Percentiles rank a stretch among this genome's conserved stretches.
phyloP scores from a whole-genome alignment of 2,329 filamentous ascomycete species.

The Colletotrichum sansevieriae region DNA sequence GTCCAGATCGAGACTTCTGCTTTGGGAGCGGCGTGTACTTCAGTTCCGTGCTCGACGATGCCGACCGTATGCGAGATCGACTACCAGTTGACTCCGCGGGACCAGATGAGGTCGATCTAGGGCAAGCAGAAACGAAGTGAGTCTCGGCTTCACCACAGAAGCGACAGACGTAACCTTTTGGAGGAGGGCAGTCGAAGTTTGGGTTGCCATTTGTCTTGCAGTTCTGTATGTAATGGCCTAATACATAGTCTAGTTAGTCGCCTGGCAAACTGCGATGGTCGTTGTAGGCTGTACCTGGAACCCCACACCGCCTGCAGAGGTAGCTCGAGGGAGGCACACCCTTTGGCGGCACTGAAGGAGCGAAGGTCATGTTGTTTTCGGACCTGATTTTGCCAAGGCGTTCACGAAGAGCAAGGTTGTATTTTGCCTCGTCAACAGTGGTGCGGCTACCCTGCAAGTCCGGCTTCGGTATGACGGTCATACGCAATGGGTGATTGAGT shows the following conservation, averaged over 20 bases:
- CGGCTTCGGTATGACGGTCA: neutral
- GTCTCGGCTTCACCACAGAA: slow-evolving; percentile 39
- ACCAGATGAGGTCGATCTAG: neutral
- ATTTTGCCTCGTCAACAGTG: neutral
- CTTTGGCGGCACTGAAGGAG: neutral
- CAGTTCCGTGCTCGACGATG: neutral
- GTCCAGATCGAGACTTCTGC: too few relatives aligned
- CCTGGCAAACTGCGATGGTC: neutral
- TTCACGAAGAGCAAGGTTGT: neutral
- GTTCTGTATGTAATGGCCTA: slow-evolving; percentile 43
- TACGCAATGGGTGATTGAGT: neutral
- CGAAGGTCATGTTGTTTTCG: neutral
- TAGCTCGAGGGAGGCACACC: slow-evolving; percentile 21
- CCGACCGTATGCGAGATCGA: neutral
- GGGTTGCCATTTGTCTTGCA: slow-evolving; percentile 37
- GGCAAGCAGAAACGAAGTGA: slow-evolving; percentile 41
- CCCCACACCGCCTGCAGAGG: slow-evolving; percentile 34
- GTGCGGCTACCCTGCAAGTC: neutral
- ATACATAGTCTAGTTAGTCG: neutral
- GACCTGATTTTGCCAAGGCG: neutral
- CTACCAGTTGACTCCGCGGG: neutral
- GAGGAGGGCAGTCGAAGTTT: slow-evolving; percentile 12
- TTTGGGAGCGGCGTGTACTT: too few relatives aligned
- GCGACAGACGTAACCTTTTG: slow-evolving; percentile 41
- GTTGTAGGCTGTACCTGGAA: slow-evolving; percentile 16